Base-by-base conservation (phyloP, 495 filamentous ascomycete species). In the Penicillium verhagenii region DNA sequence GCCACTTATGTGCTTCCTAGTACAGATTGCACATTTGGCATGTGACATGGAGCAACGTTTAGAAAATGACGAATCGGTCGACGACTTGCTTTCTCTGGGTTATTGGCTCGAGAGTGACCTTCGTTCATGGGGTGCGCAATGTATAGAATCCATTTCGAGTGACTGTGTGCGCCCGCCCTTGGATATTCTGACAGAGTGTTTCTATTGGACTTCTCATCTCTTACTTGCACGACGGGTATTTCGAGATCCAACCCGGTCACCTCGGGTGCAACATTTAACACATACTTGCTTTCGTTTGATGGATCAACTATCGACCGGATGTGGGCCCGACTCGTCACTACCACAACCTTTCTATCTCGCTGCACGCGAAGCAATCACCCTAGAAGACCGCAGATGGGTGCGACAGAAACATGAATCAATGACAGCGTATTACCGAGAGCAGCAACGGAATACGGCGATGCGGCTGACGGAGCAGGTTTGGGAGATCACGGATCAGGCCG, bases 131-230 rank as follows among this genome's bases (percentile, higher is more conserved):
- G 62, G 63, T 18, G 39, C 50, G 6, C 16, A 9, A 2, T 59
- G 54, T 21, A 16, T 45, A 28, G 16, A 37, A 18, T 6, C 20
- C 3, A 20, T 31, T n/a, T 21, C 47, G 6, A 40, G 28, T 20
- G 25, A 29, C 1, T 14, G 13, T 10, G 38, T 35, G 1, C 61
- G 59, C 14, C 19, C 51, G 1, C 62, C 57, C 0, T 24, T 68
- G 11, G 65, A 66, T n/a, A 68, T 68, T 26, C 57, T 68, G 1
- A 65, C 59, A 1, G 62, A 66, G n/a, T 68, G 65, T 25, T 68
- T 66, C 29, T 65, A 66, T 39, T 68, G 63, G 65, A 68, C 59
- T 0, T 55, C 65, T 1, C 65, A 68, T 54, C 57, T 68, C 2
- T 37, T 68, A n/a, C 63, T 68, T 16, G 62, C 65, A 4, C 62